These are phyloP conservation scores for Oldenlandia corymbosa DNA, from an alignment of 257 asterid species.

Conservation along the genomic window DNA sequence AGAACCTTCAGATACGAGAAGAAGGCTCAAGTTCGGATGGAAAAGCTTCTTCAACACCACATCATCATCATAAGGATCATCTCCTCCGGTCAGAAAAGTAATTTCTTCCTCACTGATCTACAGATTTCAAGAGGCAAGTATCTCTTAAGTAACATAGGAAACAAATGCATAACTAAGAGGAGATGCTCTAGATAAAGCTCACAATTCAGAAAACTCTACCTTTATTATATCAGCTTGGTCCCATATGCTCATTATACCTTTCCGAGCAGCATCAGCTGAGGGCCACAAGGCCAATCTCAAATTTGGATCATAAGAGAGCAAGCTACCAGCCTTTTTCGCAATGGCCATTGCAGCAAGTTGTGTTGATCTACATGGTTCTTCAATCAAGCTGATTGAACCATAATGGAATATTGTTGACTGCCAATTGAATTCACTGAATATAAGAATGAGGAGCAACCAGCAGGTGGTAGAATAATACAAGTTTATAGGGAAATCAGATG, in stretches of 20 bases:
- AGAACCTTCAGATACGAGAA: conserved; percentile 81
- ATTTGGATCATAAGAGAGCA: conserved; percentile 91
- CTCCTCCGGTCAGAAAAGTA: conserved; percentile 68
- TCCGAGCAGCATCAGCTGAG: conserved; percentile 75
- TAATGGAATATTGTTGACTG: conserved; percentile 87
- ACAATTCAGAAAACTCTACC: conserved; percentile 32
- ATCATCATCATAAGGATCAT: conserved; percentile 55
- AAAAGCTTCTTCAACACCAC: conserved; percentile 76
- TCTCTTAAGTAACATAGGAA: neutral
- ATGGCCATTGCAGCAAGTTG: conserved; percentile 70
- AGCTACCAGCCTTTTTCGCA: conserved; percentile 71
- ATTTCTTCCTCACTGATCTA: conserved; percentile 93
- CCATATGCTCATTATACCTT: conserved; percentile 77
- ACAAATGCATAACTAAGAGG: neutral
- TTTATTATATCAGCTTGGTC: conserved; percentile 77
- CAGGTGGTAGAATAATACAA: conserved; percentile 5
- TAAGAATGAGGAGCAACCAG: conserved; percentile 9
- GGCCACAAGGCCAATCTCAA: conserved; percentile 92
- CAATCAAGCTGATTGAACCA: conserved; percentile 88
- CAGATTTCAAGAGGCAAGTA: conserved; percentile 12
- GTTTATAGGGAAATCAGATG: conserved; percentile 4
- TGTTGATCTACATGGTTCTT: conserved; percentile 83
- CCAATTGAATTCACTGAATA: conserved; percentile 18
- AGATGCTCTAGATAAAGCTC: neutral
- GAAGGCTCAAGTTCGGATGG: conserved; percentile 64